Evolutionary conservation across 805 yeast genomes (phyloP).

Genomic region (Candida xiaguanensis): DNA sequence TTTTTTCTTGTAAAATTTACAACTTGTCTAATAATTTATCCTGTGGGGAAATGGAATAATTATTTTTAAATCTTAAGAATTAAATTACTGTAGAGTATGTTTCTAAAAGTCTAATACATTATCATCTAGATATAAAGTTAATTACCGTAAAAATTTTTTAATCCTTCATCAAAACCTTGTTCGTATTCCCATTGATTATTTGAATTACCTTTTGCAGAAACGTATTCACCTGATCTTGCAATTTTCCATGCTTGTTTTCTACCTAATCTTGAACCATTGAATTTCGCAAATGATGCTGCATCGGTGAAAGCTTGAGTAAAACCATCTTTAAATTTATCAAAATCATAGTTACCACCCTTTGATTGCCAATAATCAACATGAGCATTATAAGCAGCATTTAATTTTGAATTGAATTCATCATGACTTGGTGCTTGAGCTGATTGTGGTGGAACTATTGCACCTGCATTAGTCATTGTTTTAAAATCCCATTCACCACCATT

Average conservation of each 20-base stretch:
- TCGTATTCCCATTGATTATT: slow-evolving; percentile 82
- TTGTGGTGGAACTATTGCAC: slow-evolving; percentile 34
- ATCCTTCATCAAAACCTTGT: slow-evolving; percentile 74
- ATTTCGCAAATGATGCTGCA: slow-evolving; percentile 60
- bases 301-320: slow-evolving; percentile 75
- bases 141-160: slow-evolving; percentile 33
- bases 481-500: slow-evolving; percentile 98
- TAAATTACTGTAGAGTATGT: too few species aligned
- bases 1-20: too few species aligned
- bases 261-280: slow-evolving; percentile 71
- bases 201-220: slow-evolving; percentile 50
- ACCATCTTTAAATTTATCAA: slow-evolving; percentile 78
- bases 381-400: slow-evolving; percentile 29
- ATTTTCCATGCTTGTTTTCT: slow-evolving; percentile 65
- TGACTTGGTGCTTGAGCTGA: slow-evolving; percentile 36
- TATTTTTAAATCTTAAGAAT: too few species aligned
- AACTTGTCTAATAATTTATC: too few species aligned
- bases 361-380: slow-evolving; percentile 67
- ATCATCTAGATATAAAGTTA: background rate
- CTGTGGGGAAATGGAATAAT: too few species aligned
- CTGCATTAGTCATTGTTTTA: slow-evolving; percentile 65
- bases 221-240: slow-evolving; percentile 62
- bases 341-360: slow-evolving; percentile 57
- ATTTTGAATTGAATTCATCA: slow-evolving; percentile 36
- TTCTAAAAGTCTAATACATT: slow-evolving; percentile 2